Conservation (phyloP, 1,284 basidiomycete genomes). For the Ganoderma leucocontextum region DNA sequence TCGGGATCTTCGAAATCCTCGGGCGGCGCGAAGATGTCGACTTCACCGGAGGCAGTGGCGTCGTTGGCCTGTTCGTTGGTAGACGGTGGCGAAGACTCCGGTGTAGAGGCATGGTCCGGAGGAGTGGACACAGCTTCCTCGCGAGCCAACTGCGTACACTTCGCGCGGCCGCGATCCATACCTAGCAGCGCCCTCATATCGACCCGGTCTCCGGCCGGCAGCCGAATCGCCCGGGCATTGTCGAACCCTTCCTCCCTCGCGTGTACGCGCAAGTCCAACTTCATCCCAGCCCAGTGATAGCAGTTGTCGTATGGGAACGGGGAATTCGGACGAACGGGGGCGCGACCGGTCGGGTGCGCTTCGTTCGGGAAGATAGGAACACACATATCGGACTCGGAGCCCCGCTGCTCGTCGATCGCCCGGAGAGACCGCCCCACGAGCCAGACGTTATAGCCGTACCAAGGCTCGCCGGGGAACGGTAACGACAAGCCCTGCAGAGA, state of each 20-base stretch:
- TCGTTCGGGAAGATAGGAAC: constrained; percentile 12
- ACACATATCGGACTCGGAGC: constrained; percentile 5
- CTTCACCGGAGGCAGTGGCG: not conserved
- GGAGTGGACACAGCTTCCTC: not conserved
- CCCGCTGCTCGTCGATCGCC: not conserved
- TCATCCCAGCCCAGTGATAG: constrained; percentile 1
- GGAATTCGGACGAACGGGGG: not conserved
- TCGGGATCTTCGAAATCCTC: not conserved
- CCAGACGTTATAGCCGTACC: not conserved
- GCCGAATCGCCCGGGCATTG: not conserved
- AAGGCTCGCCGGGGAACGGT: not conserved
- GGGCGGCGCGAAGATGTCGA: not conserved
- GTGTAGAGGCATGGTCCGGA: not conserved
- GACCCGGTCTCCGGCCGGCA: not conserved
- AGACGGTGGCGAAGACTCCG: not conserved
- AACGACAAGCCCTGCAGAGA: not conserved
- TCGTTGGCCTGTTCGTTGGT: no score
- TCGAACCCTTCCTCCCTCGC: not conserved
- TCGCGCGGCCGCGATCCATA: not conserved
- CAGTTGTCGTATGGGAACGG: constrained; percentile 16
- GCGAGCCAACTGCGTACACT: not conserved
- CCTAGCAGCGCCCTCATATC: not conserved
- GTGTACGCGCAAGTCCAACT: not conserved
- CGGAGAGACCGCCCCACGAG: not conserved
- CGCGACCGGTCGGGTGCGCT: constrained; percentile 3